Base-by-base conservation (phyloP, 768 basidiomycete species). In the Pulveroboletus sp. region DNA sequence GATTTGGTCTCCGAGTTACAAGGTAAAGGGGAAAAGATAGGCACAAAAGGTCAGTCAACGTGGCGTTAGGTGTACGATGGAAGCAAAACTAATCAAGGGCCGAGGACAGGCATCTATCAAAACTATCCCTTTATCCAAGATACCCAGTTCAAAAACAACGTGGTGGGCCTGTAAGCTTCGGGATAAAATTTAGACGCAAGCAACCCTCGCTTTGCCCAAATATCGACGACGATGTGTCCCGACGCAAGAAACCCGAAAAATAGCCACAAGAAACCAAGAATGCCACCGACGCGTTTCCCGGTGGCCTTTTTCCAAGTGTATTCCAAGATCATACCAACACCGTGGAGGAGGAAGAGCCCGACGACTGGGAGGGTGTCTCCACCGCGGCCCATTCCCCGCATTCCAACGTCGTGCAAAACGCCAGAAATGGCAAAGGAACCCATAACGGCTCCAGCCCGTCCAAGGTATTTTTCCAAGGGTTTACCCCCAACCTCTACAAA, bases 371-470 rank as follows among this genome's bases (percentile, higher is more conserved):
- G 12, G 0, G 77, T 72, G 34, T 85, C 77, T 1, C 69, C 65
- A 16, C 80, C 82, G 5, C 70, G 69, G 1, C 74, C 77, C 77
- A 85, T 76, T 6, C 79, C 80, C 72, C 76, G 84, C 43, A 80
- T 49, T 12, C 78, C 82, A 14, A 77, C 31, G 52, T 80, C 73
- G 47, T 90, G 87, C 5, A 87, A 58, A 7, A 79, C n/a, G 5
- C 75, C 83, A 0, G 86, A 88, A 7, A 78, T 50, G 3, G 76
- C 40, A 60, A 88, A 88, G 4, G 76, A 77, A 7, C 82, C 84
- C 3, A 87, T 47, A 8, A 85, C 66, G 4, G 61, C 65, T 5
- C 80, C 81, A 3, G 59, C 47, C 17, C 75, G 74, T 20, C 85
- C 83, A 23, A 79, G 56, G 5, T 79, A 51, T 44, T 56, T 57